These are phyloP conservation scores for Cadophora gregata DNA, from an alignment of 2,329 filamentous ascomycete species.

Conservation along the genomic window DNA sequence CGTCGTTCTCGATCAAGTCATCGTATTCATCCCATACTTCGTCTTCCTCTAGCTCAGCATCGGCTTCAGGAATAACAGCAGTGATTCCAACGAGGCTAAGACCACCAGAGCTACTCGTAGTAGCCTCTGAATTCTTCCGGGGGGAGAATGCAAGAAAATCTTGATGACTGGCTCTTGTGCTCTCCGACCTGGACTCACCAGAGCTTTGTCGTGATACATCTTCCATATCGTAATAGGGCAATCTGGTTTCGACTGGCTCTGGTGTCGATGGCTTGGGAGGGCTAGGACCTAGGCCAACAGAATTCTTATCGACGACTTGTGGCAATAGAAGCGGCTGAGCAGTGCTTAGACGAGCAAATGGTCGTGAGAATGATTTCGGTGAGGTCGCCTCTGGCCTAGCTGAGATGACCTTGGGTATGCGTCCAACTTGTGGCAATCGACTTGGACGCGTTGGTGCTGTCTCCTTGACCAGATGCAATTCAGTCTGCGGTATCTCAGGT, in stretches of 20 bases:
- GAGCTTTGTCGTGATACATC: slow-evolving; percentile 33
- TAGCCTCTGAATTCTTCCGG: slow-evolving; percentile 72
- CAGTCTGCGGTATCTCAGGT: slow-evolving; percentile 34
- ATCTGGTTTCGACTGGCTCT: slow-evolving; percentile 25
- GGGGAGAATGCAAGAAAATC: slow-evolving; percentile 80
- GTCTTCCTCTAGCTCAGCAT: slow-evolving; percentile 78
- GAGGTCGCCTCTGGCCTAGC: slow-evolving; percentile 70
- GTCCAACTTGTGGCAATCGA: slow-evolving; percentile 79
- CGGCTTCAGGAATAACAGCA: slow-evolving; percentile 67
- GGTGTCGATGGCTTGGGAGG: slow-evolving; percentile 38
- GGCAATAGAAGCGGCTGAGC: slow-evolving; percentile 46
- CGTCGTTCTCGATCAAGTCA: slow-evolving; percentile 77
- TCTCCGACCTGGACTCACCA: slow-evolving; percentile 33
- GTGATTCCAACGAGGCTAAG: slow-evolving; percentile 67
- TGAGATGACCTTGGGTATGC: slow-evolving; percentile 83
- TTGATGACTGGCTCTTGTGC: slow-evolving; percentile 31
- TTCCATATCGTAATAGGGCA: slow-evolving; percentile 14
- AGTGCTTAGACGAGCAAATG: slow-evolving; percentile 68
- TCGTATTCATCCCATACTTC: slow-evolving; percentile 97
- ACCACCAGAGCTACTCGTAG: slow-evolving; percentile 64
- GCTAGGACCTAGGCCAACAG: slow-evolving; percentile 56
- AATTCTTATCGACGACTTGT: slow-evolving; percentile 47
- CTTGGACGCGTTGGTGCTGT: slow-evolving; percentile 52
- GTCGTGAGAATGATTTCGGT: slow-evolving; percentile 83
- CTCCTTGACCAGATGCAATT: slow-evolving; percentile 36